Evolutionary conservation across 495 filamentous ascomycete species (phyloP).

Genomic region (Aspergillus conjunctus): DNA sequence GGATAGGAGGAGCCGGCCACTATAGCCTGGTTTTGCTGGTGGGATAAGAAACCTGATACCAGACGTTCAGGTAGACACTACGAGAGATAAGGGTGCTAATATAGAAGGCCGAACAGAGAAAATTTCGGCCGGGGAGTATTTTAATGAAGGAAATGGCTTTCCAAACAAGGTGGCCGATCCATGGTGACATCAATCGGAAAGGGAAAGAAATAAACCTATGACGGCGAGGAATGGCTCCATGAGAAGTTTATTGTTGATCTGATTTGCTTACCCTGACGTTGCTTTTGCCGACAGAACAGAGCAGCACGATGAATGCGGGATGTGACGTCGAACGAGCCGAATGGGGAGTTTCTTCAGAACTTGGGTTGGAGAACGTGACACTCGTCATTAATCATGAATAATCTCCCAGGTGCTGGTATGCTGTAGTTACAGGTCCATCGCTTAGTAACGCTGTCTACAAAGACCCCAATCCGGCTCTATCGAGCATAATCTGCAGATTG

Average conservation of each 20-base stretch:
- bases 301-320: slow-evolving; percentile 1
- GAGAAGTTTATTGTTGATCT: not conserved
- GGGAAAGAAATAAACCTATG: not conserved
- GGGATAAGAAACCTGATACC: not conserved
- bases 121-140: not conserved
- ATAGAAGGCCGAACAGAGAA: not conserved
- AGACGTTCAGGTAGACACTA: not conserved
- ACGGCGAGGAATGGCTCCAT: not conserved
- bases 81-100: not conserved
- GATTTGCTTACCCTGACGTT: slow-evolving; percentile 12
- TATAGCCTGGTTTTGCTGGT: not conserved
- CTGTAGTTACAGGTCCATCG: too few species aligned
- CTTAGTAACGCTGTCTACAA: too few species aligned
- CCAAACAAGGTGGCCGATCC: slow-evolving; percentile 1
- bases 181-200: slow-evolving; percentile 9
- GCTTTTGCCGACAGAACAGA: slow-evolving; percentile 9
- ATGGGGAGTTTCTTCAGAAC: not conserved
- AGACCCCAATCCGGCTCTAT: too few species aligned
- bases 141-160: not conserved
- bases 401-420: too few species aligned
- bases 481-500: not conserved
- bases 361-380: slow-evolving; percentile 5
- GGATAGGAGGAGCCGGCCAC: not conserved
- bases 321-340: slow-evolving; percentile 18
- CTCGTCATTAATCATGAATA: not conserved